phyloP scores from a whole-genome alignment of 768 basidiomycete genomes.

The Pulveroboletus sp. region DNA sequence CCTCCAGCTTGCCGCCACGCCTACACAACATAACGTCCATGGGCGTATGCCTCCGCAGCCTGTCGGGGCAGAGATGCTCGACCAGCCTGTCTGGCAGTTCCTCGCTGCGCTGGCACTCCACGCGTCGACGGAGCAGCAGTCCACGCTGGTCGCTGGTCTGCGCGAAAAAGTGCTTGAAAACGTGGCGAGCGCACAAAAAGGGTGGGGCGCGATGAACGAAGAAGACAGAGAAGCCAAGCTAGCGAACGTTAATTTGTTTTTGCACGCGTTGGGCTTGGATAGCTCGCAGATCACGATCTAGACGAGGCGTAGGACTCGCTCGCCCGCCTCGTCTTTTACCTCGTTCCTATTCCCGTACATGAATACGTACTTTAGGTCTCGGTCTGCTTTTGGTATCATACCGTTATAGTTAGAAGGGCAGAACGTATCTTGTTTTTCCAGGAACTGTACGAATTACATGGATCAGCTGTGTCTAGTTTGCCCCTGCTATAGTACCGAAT shows the following conservation, averaged over 20 bases:
- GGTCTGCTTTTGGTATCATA: conserved; percentile 5
- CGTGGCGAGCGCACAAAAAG: conserved; percentile 73
- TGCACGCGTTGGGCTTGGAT: conserved; percentile 73
- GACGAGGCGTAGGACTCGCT: not conserved
- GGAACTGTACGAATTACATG: conserved; percentile 17
- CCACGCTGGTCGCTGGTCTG: conserved; percentile 74
- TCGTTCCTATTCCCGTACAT: not conserved
- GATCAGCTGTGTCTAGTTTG: not conserved
- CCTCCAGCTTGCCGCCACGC: conserved; percentile 34
- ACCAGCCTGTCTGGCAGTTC: conserved; percentile 95
- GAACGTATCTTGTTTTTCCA: conserved; percentile 15
- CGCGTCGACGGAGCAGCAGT: conserved; percentile 83
- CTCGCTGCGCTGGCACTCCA: conserved; percentile 84
- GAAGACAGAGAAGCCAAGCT: conserved; percentile 74
- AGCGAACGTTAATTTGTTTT: conserved; percentile 88
- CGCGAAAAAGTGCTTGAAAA: conserved; percentile 94
- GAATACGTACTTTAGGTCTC: conserved; percentile 2
- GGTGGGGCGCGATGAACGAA: conserved; percentile 60
- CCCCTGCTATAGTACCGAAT: too few relatives aligned
- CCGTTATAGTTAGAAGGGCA: conserved; percentile 14
- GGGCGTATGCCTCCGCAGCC: conserved; percentile 66
- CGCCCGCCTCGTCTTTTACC: too few relatives aligned
- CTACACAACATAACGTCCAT: conserved; percentile 32
- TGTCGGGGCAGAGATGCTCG: conserved; percentile 52
- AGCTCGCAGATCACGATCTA: conserved; percentile 65